Conservation (phyloP, 1,284 basidiomycete species). For the Leccinum angustisporum region DNA sequence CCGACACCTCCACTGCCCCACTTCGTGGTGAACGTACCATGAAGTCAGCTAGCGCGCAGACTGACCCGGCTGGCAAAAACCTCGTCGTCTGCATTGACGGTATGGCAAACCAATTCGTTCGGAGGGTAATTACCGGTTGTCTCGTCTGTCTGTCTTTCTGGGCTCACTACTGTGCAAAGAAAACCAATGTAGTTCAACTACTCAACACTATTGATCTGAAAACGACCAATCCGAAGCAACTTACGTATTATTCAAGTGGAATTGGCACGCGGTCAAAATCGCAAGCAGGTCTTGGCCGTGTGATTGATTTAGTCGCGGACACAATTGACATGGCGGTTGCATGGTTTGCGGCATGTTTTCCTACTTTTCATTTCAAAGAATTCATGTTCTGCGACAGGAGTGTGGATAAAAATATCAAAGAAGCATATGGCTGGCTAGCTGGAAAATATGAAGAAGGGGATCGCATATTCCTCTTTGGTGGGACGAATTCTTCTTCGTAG, state of each 20-base stretch:
- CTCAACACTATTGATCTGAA: constrained; percentile 18
- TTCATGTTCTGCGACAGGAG: constrained; percentile 13
- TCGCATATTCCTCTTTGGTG: constrained; percentile 44
- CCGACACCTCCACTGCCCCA: background rate
- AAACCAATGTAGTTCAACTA: constrained; percentile 13
- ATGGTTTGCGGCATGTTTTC: constrained; percentile 10
- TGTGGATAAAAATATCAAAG: constrained; percentile 31
- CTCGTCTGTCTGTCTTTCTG: background rate
- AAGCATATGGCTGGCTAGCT: constrained; percentile 41
- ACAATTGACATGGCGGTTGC: constrained; percentile 25
- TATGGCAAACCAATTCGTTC: constrained; percentile 35
- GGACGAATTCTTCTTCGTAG: background rate
- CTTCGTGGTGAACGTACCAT: background rate
- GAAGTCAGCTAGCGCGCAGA: background rate
- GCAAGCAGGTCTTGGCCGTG: constrained; percentile 22
- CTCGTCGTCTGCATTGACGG: constrained; percentile 38
- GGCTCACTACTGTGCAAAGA: constrained; percentile 4
- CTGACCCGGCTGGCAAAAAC: constrained; percentile 18
- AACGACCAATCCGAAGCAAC: constrained; percentile 22
- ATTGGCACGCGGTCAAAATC: constrained; percentile 38
- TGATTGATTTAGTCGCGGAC: constrained; percentile 15
- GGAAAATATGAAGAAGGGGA: constrained; percentile 38
- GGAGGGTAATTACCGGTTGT: constrained; percentile 6
- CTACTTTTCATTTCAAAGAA: background rate
- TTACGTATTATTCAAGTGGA: constrained; percentile 42